Evolutionary conservation across 2,329 filamentous ascomycete genomes (phyloP), one percentile per base, ranked within the genome.

Genomic region (Emydomyces testavorans): DNA sequence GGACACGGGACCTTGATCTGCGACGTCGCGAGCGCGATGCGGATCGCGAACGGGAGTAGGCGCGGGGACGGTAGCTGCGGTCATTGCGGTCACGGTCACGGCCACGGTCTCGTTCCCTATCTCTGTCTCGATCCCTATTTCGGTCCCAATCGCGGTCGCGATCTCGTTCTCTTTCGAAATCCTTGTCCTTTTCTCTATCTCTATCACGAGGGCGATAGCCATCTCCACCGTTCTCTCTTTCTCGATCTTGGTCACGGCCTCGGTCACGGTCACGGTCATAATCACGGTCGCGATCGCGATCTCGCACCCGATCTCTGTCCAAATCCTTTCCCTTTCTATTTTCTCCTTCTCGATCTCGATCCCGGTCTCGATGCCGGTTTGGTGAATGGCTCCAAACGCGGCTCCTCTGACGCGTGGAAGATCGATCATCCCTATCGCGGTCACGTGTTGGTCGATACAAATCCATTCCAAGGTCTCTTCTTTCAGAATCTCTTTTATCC

Each of bases 351-450:
- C 24, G 35, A n/a, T 47, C 49, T 13, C 50, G 39, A 18, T 49
- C 50, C 20, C 41, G 29, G 20, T 29, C 34, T 29, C 32, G 42
- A 11, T 47, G 35, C 16, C 29, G 39, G 10, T 38, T 15, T 11
- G 35, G 13, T 18, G 62, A 65, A 49, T 61, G 56, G 47, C 65
- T 67, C 28, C 61, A 41, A 31, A 36, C 48, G 10, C 50, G 60
- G 49, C 63, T 66, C 52, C 59, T 60, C 50, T 56, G 53, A 36
- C 60, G 62, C 47, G 60, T 57, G 15, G 57, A 51, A 37, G 59
- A 57, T 26, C 58, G 60, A n/a, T 63, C 62, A 32, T 65, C 62
- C 24, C 56, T 49, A 15, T 60, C 52, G 42, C 37, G 43, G 21
- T 55, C 50, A 24, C 53, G 52, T 26, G 52, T 49, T 21, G 49